Evolutionary conservation across 78 protist species (phyloP), one percentile per base, ranked within the genome.

Genomic region (Dictyostelium purpureum): DNA sequence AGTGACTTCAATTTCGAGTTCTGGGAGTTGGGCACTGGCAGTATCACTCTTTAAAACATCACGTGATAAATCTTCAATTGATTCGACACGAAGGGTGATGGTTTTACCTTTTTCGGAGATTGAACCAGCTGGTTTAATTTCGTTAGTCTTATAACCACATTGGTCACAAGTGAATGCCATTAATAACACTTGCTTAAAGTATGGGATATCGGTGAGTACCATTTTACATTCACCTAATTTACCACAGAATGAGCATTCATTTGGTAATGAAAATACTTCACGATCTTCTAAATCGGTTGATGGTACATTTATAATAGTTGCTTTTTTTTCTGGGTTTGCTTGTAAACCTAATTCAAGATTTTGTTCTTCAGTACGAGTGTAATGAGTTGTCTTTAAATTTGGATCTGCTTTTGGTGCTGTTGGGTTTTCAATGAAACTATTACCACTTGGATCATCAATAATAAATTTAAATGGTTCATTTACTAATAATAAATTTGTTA

Each of bases 41-140:
- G 97, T 85, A 52, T 96, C 99, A 31, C 96, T 71, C 77, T 96
- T 97, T 33, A 97, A 52, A 10, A 98, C 57, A 18, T 96, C 97
- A 33, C 99, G 78, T 26, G 54, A 59, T 57, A 98, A 79, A 69
- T 98, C 99, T 28, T 92, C 97, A 11, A 47, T 24, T 0, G 77
- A 26, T 40, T 43, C 88, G 16, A 97, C 94, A 42, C 78, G 45
- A 14, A 98, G 66, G 10, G 74, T 81, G 42, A 90, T 52, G 6
- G 11, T 12, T 16, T 42, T 91, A 14, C 99, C 98, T 6, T 45
- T 89, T 37, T 35, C 82, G 21, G 96, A 43, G 61, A 98, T 94
- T 9, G 83, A 95, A 6, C 99, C 99, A 40, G 98, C 97, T 1
- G 96, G 74, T 67, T 98, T 97, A 42, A 96, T 92, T 37, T 97